Base-by-base conservation (phyloP, 2,329 filamentous ascomycete species). In the Cordyceps pruinosa region DNA sequence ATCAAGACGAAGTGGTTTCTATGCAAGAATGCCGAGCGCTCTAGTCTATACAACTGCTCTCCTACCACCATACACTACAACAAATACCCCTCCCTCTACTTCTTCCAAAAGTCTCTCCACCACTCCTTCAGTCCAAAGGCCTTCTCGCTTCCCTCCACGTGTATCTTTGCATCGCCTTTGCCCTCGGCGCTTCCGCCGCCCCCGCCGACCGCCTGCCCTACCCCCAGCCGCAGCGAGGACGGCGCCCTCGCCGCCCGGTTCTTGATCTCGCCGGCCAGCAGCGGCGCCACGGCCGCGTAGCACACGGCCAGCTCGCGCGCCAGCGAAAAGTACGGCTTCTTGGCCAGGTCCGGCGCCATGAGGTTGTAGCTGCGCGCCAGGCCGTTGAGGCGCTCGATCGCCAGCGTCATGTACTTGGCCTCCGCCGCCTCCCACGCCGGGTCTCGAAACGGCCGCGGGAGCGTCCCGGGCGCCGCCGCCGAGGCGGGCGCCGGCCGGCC, bases 281-380 rank as follows among this genome's bases (percentile, higher is more conserved):
- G 75, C 0, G 90, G 90, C 7, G 93, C 93, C 1, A 96, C 86
- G 59, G 96, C 92, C 1, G 90, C 88, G 67, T 86, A 97, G 69
- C 92, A 97, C 3, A 82, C 78, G 30, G 79, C 80, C 17, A 97
- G 78, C 72, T 99, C 94, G 49, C 93, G 84, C 45, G 91, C 83
- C 8, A 97, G 82, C 2, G 80, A 86, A 67, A 90, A 91, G 70
- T 97, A 97, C 0, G 93, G 90, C 70, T 96, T 96, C 73, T 94
- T 95, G 2, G 93, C 92, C 2, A 96, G 79, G 56, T 90, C 87
- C 0, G 94, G 94, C 0, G 94, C 93, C 85, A 96, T 93, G 3
- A 97, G 82, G 65, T 97, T 97, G 76, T 99, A 99, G 15, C 89
- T 89, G 26, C 94, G 83, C 8, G 90, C 87, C 49, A 95, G 78